A percentile compares a stretch with the other conserved stretches of the same genome.
Conservation (phyloP, 2,329 filamentous ascomycete genomes). For the Penicillium sp. region DNA sequence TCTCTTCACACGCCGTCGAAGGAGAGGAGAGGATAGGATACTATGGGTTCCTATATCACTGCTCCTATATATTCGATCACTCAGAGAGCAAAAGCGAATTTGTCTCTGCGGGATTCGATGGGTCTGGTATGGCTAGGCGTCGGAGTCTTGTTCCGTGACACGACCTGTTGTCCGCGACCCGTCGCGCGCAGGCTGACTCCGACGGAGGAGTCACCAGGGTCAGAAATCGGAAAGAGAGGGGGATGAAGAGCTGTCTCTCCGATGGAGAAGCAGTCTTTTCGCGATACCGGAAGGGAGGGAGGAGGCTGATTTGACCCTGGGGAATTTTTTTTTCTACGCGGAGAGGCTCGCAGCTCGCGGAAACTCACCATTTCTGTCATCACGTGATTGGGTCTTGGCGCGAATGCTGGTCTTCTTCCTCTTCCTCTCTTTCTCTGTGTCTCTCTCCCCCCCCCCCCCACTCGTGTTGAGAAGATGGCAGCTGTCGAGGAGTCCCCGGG, state of each 20-base stretch:
- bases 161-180: slow-evolving; percentile 22
- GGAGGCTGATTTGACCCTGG: not conserved
- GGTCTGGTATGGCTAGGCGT: not conserved
- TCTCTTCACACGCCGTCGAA: not conserved
- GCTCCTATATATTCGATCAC: not conserved
- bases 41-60: too few species aligned
- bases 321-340: slow-evolving; percentile 7
- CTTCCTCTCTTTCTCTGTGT: not conserved
- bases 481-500: too few species aligned
- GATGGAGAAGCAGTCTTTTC: not conserved
- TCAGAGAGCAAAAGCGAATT: slow-evolving; percentile 12
- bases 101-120: slow-evolving; percentile 12
- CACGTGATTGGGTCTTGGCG: slow-evolving; percentile 3
- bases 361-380: not conserved
- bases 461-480: too few species aligned
- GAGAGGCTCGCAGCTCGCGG: not conserved
- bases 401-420: not conserved
- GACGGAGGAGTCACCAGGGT: slow-evolving; percentile 1
- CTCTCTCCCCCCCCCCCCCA: too few species aligned
- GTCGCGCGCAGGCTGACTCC: slow-evolving; percentile 23
- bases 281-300: not conserved
- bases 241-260: not conserved
- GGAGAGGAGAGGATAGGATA: too few species aligned
- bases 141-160: slow-evolving; percentile 21
- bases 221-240: not conserved